These are phyloP conservation scores for Candida patagonica DNA, from an alignment of 805 yeast genomes.

Conservation along the genomic window DNA sequence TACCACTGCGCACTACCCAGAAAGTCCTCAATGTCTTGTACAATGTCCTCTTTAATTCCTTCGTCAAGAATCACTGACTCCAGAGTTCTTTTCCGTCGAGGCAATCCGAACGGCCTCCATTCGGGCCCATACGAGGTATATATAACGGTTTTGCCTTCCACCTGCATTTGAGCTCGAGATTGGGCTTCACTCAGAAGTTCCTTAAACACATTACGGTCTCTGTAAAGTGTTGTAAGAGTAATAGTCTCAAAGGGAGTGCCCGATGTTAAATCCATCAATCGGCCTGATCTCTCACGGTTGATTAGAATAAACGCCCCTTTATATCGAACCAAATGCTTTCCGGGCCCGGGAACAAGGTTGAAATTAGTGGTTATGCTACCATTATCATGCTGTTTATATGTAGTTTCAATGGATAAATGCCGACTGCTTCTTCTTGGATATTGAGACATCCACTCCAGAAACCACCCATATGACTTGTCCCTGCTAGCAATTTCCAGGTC, in stretches of 20 bases:
- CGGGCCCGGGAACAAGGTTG: constrained; percentile 94
- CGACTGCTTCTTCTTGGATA: constrained; percentile 67
- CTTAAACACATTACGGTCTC: constrained; percentile 63
- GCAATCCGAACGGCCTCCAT: constrained; percentile 97
- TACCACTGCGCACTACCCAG: constrained; percentile 81
- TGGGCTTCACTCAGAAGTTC: constrained; percentile 79
- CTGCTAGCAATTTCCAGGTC: constrained; percentile 89
- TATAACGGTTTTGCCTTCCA: constrained; percentile 89
- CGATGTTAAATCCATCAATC: constrained; percentile 76
- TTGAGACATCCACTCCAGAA: constrained; percentile 90
- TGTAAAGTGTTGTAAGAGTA: constrained; percentile 79
- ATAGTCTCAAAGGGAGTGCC: constrained; percentile 96
- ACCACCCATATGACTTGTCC: constrained; percentile 92
- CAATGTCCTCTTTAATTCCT: constrained; percentile 57
- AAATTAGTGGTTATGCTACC: constrained; percentile 84
- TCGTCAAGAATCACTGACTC: constrained; percentile 80
- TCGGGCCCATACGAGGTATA: constrained; percentile 97
- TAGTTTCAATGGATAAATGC: constrained; percentile 85
- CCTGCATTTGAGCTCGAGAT: constrained; percentile 63
- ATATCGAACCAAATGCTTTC: constrained; percentile 79
- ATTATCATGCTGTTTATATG: constrained; percentile 78
- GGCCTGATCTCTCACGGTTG: constrained; percentile 82
- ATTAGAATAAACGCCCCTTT: constrained; percentile 83
- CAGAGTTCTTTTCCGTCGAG: constrained; percentile 73
- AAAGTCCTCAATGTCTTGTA: constrained; percentile 72